Percentiles rank a stretch among this genome's conserved stretches.
Conservation (phyloP, 2,329 filamentous ascomycete species). For the Setomelanomma holmii region DNA sequence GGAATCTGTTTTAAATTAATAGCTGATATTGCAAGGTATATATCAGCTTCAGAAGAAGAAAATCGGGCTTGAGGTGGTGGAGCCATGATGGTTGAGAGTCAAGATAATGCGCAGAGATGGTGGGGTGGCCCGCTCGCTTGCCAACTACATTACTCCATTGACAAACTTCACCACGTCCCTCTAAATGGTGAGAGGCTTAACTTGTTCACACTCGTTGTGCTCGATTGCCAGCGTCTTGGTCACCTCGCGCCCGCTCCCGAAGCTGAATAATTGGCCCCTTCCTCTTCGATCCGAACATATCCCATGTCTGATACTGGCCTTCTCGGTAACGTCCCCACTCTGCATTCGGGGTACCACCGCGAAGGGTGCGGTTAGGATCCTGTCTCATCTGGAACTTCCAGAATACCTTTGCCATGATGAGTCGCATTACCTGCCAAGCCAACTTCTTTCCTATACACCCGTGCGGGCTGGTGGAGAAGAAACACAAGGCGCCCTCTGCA, state of each 20-base stretch:
- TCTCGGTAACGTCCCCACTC: slow-evolving; percentile 23
- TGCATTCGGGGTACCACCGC: slow-evolving; percentile 24
- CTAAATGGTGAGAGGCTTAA: neutral
- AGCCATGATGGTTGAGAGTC: too few relatives aligned
- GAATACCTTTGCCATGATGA: slow-evolving; percentile 31
- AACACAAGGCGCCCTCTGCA: slow-evolving; percentile 24
- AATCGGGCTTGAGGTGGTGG: too few relatives aligned
- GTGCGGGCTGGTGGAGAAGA: slow-evolving; percentile 35
- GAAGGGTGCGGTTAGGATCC: slow-evolving; percentile 27
- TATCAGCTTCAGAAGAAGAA: too few relatives aligned
- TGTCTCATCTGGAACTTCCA: slow-evolving; percentile 36
- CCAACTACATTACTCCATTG: too few relatives aligned
- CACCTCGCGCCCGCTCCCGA: slow-evolving; percentile 13
- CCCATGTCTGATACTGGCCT: slow-evolving; percentile 36
- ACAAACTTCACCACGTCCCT: neutral
- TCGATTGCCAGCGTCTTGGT: neutral
- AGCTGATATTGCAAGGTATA: too few relatives aligned
- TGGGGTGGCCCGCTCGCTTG: too few relatives aligned
- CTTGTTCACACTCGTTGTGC: neutral
- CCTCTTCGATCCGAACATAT: slow-evolving; percentile 37
- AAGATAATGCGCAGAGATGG: too few relatives aligned
- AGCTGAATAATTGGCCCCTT: slow-evolving; percentile 44
- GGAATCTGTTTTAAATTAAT: too few relatives aligned
- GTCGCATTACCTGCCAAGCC: slow-evolving; percentile 35
- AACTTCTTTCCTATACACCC: slow-evolving; percentile 44